phyloP scores from a whole-genome alignment of 495 filamentous ascomycete genomes.

The Cercophora newfieldiana region DNA sequence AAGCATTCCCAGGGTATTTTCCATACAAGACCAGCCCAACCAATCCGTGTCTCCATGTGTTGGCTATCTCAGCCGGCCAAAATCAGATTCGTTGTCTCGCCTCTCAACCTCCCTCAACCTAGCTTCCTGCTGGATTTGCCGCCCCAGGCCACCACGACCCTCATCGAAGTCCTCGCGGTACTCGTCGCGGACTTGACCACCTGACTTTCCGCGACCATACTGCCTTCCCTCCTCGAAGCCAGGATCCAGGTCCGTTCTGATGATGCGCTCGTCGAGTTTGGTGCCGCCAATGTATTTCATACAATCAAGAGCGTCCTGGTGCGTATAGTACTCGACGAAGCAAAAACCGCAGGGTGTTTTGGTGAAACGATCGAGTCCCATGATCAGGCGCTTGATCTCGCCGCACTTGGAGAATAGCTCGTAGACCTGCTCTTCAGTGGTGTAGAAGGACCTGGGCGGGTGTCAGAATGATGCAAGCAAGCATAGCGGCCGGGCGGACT shows the following conservation, averaged over 20 bases:
- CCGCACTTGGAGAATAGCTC: slow-evolving; percentile 97
- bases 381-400: slow-evolving; percentile 96
- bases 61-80: slow-evolving; percentile 47
- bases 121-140: slow-evolving; percentile 65
- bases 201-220: slow-evolving; percentile 87
- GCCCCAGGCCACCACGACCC: slow-evolving; percentile 75
- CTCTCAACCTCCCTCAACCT: slow-evolving; percentile 59
- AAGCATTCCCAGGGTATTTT: slow-evolving; percentile 22
- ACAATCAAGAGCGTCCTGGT: slow-evolving; percentile 93
- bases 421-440: slow-evolving; percentile 98
- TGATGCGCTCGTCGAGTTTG: slow-evolving; percentile 96
- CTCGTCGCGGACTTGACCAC: slow-evolving; percentile 95
- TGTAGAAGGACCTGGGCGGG: slow-evolving; percentile 87
- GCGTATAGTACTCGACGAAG: slow-evolving; percentile 98
- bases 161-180: slow-evolving; percentile 96
- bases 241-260: slow-evolving; percentile 93
- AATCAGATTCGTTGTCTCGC: slow-evolving; percentile 50
- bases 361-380: slow-evolving; percentile 94
- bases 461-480: background rate
- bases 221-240: slow-evolving; percentile 95
- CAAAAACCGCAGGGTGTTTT: slow-evolving; percentile 99
- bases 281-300: slow-evolving; percentile 98
- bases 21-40: background rate
- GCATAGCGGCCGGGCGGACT: slow-evolving; percentile 29
- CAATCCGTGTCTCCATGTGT: slow-evolving; percentile 41